phyloP scores from a whole-genome alignment of 1,284 basidiomycete genomes.

The Cryptococcus sp. region DNA sequence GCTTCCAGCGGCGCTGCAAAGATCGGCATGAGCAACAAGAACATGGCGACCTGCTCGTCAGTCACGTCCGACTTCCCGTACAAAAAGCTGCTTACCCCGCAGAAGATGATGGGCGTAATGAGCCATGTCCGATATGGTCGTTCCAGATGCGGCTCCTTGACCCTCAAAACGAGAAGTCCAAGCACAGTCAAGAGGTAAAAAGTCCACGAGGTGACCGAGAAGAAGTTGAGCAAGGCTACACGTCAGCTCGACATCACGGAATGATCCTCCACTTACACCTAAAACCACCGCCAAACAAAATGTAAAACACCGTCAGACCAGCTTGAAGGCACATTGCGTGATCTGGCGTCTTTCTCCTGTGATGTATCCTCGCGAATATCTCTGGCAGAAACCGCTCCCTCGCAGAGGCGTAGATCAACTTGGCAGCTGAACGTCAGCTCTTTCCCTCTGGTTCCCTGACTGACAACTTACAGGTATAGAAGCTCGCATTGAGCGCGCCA shows the following conservation, averaged over 20 bases:
- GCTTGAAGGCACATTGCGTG: constrained; percentile 78
- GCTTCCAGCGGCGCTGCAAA: constrained; percentile 89
- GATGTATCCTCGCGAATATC: constrained; percentile 69
- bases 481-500: constrained; percentile 79
- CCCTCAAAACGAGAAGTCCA: constrained; percentile 76
- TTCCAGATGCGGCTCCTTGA: constrained; percentile 85
- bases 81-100: constrained; percentile 56
- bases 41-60: constrained; percentile 66
- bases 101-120: constrained; percentile 83
- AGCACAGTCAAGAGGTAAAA: constrained; percentile 88
- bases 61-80: constrained; percentile 1
- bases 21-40: constrained; percentile 89
- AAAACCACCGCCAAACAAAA: constrained; percentile 81
- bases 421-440: constrained; percentile 48
- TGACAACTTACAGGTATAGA: constrained; percentile 60
- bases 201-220: constrained; percentile 59
- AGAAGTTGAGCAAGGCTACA: constrained; percentile 68
- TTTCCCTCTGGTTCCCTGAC: no score
- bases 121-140: constrained; percentile 90
- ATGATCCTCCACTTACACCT: constrained; percentile 49
- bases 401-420: constrained; percentile 81
- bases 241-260: not conserved
- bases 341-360: constrained; percentile 69
- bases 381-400: constrained; percentile 80
- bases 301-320: constrained; percentile 65